phyloP scores from a whole-genome alignment of 306 rosid genomes.

The Crataegus laevigata region DNA sequence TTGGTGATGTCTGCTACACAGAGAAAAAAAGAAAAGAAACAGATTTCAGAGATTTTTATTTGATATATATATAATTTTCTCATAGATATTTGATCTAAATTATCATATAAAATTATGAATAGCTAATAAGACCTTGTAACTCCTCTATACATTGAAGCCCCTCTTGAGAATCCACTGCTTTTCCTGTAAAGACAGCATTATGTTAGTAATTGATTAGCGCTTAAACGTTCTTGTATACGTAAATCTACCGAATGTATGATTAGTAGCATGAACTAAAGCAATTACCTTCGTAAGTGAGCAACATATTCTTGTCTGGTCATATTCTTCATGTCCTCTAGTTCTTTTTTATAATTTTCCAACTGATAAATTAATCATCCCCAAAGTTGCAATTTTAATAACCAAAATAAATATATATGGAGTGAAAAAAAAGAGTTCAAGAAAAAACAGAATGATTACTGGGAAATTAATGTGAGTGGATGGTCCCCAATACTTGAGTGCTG shows the following conservation, averaged over 20 bases:
- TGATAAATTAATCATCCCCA: slow-evolving; percentile 19
- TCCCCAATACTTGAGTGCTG: slow-evolving; percentile 97
- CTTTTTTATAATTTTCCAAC: slow-evolving; percentile 70
- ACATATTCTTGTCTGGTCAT: slow-evolving; percentile 86
- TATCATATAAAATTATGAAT: neutral
- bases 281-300: slow-evolving; percentile 80
- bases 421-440: neutral
- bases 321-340: slow-evolving; percentile 75
- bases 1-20: slow-evolving; percentile 71
- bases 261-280: neutral
- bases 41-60: neutral
- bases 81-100: too few relatives aligned
- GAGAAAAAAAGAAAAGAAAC: neutral
- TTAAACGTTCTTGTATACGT: neutral
- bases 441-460: slow-evolving; percentile 42
- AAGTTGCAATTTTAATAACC: slow-evolving; percentile 4
- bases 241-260: neutral
- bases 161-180: slow-evolving; percentile 94
- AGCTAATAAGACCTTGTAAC: slow-evolving; percentile 70
- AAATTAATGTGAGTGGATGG: slow-evolving; percentile 89
- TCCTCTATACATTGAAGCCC: slow-evolving; percentile 89
- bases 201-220: neutral
- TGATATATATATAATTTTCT: neutral
- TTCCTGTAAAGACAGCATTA: slow-evolving; percentile 32
- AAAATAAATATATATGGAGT: neutral